Percentiles rank a stretch among this genome's conserved stretches.
phyloP scores from a whole-genome alignment of 805 yeast species.

The Cyberlindnera suaveolens region DNA sequence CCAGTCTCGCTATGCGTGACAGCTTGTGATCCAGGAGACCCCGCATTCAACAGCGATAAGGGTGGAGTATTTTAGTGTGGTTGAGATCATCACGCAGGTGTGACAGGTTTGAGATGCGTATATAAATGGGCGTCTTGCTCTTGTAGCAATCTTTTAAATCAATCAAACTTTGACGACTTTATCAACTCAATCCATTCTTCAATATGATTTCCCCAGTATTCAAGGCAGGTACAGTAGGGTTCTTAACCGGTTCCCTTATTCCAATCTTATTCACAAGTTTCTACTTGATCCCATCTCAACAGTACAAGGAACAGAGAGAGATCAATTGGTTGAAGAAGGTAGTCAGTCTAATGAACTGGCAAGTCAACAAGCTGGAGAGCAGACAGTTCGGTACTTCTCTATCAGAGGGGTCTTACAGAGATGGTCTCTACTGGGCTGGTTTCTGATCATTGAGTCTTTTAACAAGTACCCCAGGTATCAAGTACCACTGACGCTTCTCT shows the following conservation, averaged over 20 bases:
- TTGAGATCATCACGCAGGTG: no score
- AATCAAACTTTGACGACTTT: background rate
- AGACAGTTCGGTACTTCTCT: conserved; percentile 1
- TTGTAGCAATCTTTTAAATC: no score
- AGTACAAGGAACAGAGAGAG: conserved; percentile 16
- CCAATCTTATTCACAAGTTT: conserved; percentile 20
- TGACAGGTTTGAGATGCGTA: no score
- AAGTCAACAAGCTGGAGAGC: conserved; percentile 7
- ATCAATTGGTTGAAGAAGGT: conserved; percentile 17
- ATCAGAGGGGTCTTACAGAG: conserved; percentile 17
- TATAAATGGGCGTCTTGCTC: no score
- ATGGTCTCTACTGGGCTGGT: conserved; percentile 27
- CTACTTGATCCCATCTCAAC: conserved; percentile 15
- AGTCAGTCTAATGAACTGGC: conserved; percentile 18
- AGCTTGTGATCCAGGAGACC: no score
- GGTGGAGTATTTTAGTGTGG: no score
- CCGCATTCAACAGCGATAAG: no score
- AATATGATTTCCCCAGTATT: conserved; percentile 8
- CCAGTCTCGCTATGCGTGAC: no score
- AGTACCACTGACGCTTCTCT: no score
- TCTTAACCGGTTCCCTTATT: conserved; percentile 18
- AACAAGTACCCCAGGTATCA: background rate
- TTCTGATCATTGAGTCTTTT: conserved; percentile 8
- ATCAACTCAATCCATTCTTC: background rate
- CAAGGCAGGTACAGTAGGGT: conserved; percentile 20